These are phyloP conservation scores for Talaromyces sp. DNA, from an alignment of 2,329 filamentous ascomycete genomes.

Conservation along the genomic window DNA sequence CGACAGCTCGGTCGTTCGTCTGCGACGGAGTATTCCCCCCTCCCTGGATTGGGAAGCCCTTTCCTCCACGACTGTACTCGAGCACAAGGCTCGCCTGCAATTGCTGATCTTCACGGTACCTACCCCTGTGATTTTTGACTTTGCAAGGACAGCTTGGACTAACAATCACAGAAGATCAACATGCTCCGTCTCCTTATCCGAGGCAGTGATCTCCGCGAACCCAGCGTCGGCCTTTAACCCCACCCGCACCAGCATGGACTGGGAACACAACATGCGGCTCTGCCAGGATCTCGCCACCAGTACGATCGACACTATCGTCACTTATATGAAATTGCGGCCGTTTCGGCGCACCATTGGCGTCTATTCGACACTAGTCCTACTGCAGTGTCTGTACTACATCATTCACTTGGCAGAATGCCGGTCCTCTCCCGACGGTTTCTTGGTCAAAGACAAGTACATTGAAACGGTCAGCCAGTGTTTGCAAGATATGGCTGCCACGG, in stretches of 20 bases:
- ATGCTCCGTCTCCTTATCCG: neutral
- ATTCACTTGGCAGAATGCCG: too few species aligned
- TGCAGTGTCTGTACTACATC: too few species aligned
- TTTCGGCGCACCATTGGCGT: neutral
- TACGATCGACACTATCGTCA: neutral
- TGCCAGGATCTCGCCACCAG: neutral
- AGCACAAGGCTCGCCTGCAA: neutral
- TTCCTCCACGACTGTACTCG: neutral
- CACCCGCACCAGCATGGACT: neutral
- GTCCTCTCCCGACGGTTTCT: too few species aligned
- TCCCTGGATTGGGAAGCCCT: neutral
- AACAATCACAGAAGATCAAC: neutral
- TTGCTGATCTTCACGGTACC: neutral
- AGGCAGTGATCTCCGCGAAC: neutral
- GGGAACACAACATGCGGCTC: neutral
- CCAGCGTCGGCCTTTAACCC: neutral
- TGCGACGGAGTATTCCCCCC: neutral
- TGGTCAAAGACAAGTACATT: too few species aligned
- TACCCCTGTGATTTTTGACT: neutral
- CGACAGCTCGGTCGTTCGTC: neutral
- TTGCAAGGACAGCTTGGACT: neutral
- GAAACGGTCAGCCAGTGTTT: too few species aligned
- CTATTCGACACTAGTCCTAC: too few species aligned
- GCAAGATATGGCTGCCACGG: too few species aligned
- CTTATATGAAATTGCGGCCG: neutral